Percentiles rank a stretch among this genome's conserved stretches.
Evolutionary conservation across 805 yeast genomes (phyloP).

Genomic region (Ogataea sp.): DNA sequence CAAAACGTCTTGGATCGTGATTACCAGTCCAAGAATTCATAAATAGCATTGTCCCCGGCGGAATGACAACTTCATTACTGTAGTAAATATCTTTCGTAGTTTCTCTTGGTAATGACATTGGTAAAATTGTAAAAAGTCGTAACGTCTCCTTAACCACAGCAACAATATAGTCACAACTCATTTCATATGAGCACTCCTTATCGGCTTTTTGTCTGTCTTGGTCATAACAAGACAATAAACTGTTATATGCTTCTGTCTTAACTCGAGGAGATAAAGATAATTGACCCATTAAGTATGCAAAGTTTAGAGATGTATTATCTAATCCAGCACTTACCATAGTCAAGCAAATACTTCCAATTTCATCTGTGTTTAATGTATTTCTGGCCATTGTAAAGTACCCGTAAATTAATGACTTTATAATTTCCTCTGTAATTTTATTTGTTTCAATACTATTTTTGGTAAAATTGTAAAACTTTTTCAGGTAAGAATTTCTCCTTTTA

Average conservation of each 20-base stretch:
- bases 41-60: conserved; percentile 44
- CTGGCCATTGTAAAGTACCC: conserved; percentile 10
- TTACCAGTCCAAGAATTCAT: conserved; percentile 70
- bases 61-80: conserved; percentile 34
- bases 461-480: conserved; percentile 29
- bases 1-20: conserved; percentile 42
- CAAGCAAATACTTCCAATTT: conserved; percentile 48
- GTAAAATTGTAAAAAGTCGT: conserved; percentile 56
- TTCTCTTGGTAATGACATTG: conserved; percentile 56
- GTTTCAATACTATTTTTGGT: conserved; percentile 13
- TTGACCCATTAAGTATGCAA: conserved; percentile 55
- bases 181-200: conserved; percentile 28
- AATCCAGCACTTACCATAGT: conserved; percentile 77
- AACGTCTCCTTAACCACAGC: conserved; percentile 60
- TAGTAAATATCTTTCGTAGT: conserved; percentile 44
- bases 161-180: conserved; percentile 38
- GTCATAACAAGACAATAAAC: conserved; percentile 27
- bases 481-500: conserved; percentile 39
- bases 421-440: neutral
- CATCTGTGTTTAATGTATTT: conserved; percentile 4
- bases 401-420: conserved; percentile 18
- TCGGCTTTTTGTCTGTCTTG: conserved; percentile 14
- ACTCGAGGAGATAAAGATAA: conserved; percentile 34
- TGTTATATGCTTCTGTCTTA: conserved; percentile 34
- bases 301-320: conserved; percentile 60